Evolutionary conservation across 306 rosid genomes (phyloP).

Genomic region (Cicer bijugum): DNA sequence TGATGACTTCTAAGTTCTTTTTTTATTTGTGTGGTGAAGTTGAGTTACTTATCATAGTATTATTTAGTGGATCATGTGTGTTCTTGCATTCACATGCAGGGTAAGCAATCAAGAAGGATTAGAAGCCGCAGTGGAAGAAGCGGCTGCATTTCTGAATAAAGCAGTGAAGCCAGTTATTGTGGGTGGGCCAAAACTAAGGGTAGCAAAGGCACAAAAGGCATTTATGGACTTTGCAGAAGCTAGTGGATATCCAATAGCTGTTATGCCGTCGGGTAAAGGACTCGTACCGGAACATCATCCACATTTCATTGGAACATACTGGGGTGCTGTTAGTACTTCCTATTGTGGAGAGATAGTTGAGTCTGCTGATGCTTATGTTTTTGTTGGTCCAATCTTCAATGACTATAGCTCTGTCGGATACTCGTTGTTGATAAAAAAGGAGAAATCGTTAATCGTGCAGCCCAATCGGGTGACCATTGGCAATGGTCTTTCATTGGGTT

Average conservation of each 20-base stretch:
- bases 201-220: slow-evolving; percentile 68
- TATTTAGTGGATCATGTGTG: slow-evolving; percentile 8
- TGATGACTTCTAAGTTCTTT: not conserved
- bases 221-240: slow-evolving; percentile 76
- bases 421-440: slow-evolving; percentile 78
- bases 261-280: slow-evolving; percentile 88
- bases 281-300: slow-evolving; percentile 75
- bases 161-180: slow-evolving; percentile 85
- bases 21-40: slow-evolving; percentile 12
- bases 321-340: slow-evolving; percentile 87
- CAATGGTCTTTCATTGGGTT: slow-evolving; percentile 82
- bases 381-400: slow-evolving; percentile 84
- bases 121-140: slow-evolving; percentile 88
- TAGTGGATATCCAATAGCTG: slow-evolving; percentile 75
- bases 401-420: slow-evolving; percentile 94
- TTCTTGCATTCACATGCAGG: slow-evolving; percentile 47
- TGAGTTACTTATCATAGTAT: slow-evolving; percentile 3
- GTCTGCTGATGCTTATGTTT: slow-evolving; percentile 87
- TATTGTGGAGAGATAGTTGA: slow-evolving; percentile 87
- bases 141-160: slow-evolving; percentile 72
- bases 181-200: slow-evolving; percentile 82
- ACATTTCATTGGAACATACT: slow-evolving; percentile 68
- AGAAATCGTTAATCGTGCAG: slow-evolving; percentile 69
- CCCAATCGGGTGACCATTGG: slow-evolving; percentile 77
- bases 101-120: slow-evolving; percentile 72